Evolutionary conservation across 139 green algal species (phyloP), one percentile per base, ranked within the genome.

Genomic region (Monoraphidium neglectum): DNA sequence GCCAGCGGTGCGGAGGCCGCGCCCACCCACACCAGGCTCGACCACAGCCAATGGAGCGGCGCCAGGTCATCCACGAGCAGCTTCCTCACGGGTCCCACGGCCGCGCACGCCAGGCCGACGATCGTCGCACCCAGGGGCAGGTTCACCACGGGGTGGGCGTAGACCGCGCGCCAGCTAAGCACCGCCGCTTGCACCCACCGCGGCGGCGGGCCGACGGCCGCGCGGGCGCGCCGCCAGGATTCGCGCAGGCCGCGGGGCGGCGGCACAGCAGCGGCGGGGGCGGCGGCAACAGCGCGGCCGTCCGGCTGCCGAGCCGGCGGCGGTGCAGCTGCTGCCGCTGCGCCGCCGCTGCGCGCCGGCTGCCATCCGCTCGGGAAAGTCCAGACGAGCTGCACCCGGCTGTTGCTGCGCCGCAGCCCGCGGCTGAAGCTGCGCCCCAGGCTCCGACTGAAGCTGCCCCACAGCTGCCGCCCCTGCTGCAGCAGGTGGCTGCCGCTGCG

Each of bases 1-100:
- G 72, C 72, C 46, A 78, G 61, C n/a, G 72, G 72, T 46, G 72
- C 72, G 40, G 61, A 46, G 64, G 72, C 72, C 33, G 72, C 72
- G 23, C 72, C 72, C 72, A 78, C 47, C 72, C 72, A 78, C 1
- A 3, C 30, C 15, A 78, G 47, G 43, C 72, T 65, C 6, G 63
- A 24, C 72, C 72, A 78, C 61, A 78, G 57, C 72, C 72, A 78
- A 61, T 78, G 61, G 30, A 78, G 61, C 2, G 72, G 61, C 4
- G 61, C 61, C 61, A 72, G 46, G 32, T 78, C 72, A 40, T 38
- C 43, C 2, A 78, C 61, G 46, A 78, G 33, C 61, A 78, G 47
- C 26, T 36, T 10, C 33, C 72, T 36, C 61, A 78, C 72, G 23
- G 72, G 72, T 8, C 62, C 43, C 49, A 78, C 61, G 10, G 72